These are phyloP conservation scores for Limnomonas spitsbergensis DNA, from an alignment of 139 green algal species.

Conservation along the genomic window DNA sequence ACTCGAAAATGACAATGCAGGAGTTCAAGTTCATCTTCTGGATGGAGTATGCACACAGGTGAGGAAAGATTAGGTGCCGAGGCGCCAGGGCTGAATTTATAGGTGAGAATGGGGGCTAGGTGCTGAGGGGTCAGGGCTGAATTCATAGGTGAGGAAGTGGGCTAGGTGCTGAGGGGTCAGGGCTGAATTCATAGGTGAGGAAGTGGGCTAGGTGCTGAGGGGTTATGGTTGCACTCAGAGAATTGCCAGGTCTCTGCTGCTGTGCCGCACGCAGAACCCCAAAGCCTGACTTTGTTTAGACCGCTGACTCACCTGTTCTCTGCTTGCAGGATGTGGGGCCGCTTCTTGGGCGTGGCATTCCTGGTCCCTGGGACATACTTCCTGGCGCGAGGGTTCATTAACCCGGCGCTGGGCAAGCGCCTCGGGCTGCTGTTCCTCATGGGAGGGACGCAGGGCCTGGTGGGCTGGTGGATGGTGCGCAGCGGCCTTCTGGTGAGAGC, in stretches of 20 bases:
- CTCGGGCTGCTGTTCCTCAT: constrained; percentile 85
- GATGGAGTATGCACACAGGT: constrained; percentile 95
- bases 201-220: too few relatives aligned
- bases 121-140: too few relatives aligned
- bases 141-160: too few relatives aligned
- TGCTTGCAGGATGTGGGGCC: constrained; percentile 64
- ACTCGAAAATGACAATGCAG: constrained; percentile 84
- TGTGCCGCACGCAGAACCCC: too few relatives aligned
- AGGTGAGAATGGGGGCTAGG: too few relatives aligned
- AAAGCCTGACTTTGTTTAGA: too few relatives aligned
- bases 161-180: too few relatives aligned
- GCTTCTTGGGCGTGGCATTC: constrained; percentile 79
- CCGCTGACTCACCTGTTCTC: too few relatives aligned
- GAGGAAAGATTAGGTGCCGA: neutral
- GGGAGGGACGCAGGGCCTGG: constrained; percentile 88
- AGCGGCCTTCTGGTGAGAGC: constrained; percentile 66
- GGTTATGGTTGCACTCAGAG: too few relatives aligned
- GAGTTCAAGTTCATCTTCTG: constrained; percentile 99
- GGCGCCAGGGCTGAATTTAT: too few relatives aligned
- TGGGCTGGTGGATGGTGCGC: constrained; percentile 99
- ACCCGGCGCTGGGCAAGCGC: constrained; percentile 58
- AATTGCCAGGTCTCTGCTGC: too few relatives aligned
- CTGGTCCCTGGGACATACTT: constrained; percentile 81
- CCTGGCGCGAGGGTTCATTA: constrained; percentile 34
- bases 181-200: too few relatives aligned